These are phyloP conservation scores for Trichoderma breve DNA, from an alignment of 2,329 filamentous ascomycete genomes.

Conservation along the genomic window DNA sequence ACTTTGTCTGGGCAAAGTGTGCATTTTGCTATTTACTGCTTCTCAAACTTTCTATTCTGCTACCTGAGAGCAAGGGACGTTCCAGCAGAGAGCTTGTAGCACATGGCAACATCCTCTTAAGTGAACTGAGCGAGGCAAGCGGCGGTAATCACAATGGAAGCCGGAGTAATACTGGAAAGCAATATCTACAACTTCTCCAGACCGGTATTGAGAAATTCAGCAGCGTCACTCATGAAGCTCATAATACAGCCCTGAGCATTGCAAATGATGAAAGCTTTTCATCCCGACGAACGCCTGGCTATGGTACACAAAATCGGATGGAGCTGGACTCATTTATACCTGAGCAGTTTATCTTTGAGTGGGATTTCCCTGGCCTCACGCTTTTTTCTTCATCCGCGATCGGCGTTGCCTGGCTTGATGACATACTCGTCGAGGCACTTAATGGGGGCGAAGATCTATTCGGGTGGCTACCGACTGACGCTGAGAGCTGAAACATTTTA, in stretches of 20 bases:
- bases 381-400: slow-evolving; percentile 37
- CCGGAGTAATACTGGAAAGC: slow-evolving; percentile 36
- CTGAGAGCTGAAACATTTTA: background rate
- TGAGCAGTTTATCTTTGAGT: slow-evolving; percentile 56
- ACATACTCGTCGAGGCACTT: slow-evolving; percentile 27
- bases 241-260: background rate
- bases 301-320: slow-evolving; percentile 30
- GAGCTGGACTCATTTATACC: slow-evolving; percentile 54
- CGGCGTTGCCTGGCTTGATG: slow-evolving; percentile 29
- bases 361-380: slow-evolving; percentile 54
- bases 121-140: slow-evolving; percentile 29
- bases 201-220: slow-evolving; percentile 28
- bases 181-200: slow-evolving; percentile 29
- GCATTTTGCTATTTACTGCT: slow-evolving; percentile 56
- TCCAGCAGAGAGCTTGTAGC: slow-evolving; percentile 22
- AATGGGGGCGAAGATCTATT: slow-evolving; percentile 25
- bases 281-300: background rate
- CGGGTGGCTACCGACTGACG: slow-evolving; percentile 12
- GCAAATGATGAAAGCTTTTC: background rate
- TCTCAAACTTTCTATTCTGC: slow-evolving; percentile 49
- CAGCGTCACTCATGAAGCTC: slow-evolving; percentile 15
- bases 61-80: slow-evolving; percentile 38
- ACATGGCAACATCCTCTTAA: slow-evolving; percentile 24
- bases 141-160: slow-evolving; percentile 22
- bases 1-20: slow-evolving; percentile 59